Evolutionary conservation across 495 filamentous ascomycete species (phyloP), one percentile per base, ranked within the genome.

Genomic region (Clohesyomyces aquaticus): DNA sequence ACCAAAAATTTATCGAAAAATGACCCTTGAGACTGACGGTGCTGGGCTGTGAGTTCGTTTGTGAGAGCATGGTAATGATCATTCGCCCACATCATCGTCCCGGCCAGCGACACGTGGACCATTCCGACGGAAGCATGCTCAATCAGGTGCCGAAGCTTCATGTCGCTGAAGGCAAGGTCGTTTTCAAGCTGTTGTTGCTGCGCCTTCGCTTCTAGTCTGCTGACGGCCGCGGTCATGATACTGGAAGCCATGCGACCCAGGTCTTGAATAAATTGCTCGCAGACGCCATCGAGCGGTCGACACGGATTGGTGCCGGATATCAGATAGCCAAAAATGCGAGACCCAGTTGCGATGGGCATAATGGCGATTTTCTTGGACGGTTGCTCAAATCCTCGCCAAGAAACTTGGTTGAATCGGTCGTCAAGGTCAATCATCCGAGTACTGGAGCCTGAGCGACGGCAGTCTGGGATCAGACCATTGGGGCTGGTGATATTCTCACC

Each of bases 91-190:
- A 66, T n/a, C 32, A 51, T 56, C 10, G 56, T 18, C 2, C 63
- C 63, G 8, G 49, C 18, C 16, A 66, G 21, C 18, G 56, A 61
- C 19, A 60, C 27, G 28, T 66, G 48, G 19, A 29, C 38, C 63
- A 66, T 66, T 26, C 63, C 63, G 16, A 66, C 57, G 11, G 63
- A 66, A 9, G 63, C 63, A 46, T 66, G 61, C 21, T 62, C 66
- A n/a, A 63, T 61, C 16, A 65, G 56, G 26, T 65, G 60, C 11
- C 53, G 53, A 2, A 67, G 35, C 46, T 61, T 67, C 43, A 29
- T 56, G 19, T 67, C 64, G 51, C 45, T 61, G 43, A 61, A 56
- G 18, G 49, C 57, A 1, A 67, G 45, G 9, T 67, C 41, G 25
- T 35, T 43, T 25, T 61, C 50, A 21, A 67, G 26, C 35, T 62